Base-by-base conservation (phyloP, 495 filamentous ascomycete genomes). In the Penicillium antarcticum region DNA sequence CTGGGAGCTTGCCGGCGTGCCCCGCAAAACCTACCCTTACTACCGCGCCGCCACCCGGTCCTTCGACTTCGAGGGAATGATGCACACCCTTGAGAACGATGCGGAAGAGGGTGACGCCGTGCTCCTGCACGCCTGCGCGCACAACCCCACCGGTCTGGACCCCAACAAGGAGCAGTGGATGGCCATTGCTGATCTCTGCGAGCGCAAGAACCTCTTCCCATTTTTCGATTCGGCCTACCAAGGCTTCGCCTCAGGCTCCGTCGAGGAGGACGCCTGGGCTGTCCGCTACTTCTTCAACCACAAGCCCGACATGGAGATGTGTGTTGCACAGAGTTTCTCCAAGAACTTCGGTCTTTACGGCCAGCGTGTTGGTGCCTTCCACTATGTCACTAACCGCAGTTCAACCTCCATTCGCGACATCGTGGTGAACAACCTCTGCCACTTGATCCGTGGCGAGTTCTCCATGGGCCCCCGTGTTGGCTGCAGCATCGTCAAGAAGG, bases 331-430 rank as follows among this genome's bases (percentile, higher is more conserved):
- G 58, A 77, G 73, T 29, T 80, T 80, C 64, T 75, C 79, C 16
- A 81, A 81, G 67, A 81, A 77, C 63, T 75, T 81, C 49, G 79
- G 79, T 36, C 69, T 81, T 29, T 81, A 81, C 55, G 76, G 76
- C 37, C 70, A 80, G 66, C 73, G 76, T 19, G 66, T 74, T 35
- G 76, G 77, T 48, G 72, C 70, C 13, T 74, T 76, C 62, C 78
- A 79, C 62, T 69, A 77, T 49, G 70, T 75, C 23, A 62, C 68
- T 40, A 63, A 59, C 48, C 59, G 65, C 13, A 62, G 45, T 17
- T 53, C 63, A 5, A 58, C 66, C 32, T 42, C 65, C 13, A 55
- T 73, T 31, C 70, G 66, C 31, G 71, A 73, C 26, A 45, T 68
- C 33, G 65, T 74, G 34, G 63, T 72, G 44, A 66, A 69, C 48